Conservation (phyloP, 2,329 filamentous ascomycete species). For the Talaromyces sp. region DNA sequence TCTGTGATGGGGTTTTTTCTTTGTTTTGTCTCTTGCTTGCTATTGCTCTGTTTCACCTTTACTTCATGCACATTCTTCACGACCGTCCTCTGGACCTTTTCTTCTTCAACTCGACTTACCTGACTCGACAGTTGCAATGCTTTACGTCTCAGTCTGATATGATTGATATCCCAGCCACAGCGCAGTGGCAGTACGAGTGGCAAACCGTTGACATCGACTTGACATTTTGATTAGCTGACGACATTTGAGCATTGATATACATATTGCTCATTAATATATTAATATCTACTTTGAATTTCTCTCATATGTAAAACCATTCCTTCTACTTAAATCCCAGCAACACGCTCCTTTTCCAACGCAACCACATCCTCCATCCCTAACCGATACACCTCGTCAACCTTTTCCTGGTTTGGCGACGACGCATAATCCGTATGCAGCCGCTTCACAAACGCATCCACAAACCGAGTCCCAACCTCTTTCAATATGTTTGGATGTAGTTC, state of each 20-base stretch:
- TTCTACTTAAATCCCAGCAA: background rate
- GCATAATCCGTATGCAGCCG: constrained; percentile 20
- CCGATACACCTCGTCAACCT: constrained; percentile 33
- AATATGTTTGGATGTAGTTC: constrained; percentile 17
- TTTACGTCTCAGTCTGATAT: background rate
- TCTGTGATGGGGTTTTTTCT: constrained; percentile 21
- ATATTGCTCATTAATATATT: background rate
- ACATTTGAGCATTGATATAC: background rate
- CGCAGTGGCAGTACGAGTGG: background rate
- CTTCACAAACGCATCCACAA: constrained; percentile 36
- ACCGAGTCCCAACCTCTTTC: constrained; percentile 36
- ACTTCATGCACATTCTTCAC: constrained; percentile 10
- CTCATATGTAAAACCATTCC: no score
- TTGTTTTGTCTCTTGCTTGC: background rate
- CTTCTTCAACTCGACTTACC: background rate
- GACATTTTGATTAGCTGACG: background rate
- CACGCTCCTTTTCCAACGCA: constrained; percentile 11
- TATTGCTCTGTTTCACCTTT: background rate
- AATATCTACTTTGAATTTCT: background rate
- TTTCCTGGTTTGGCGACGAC: constrained; percentile 14
- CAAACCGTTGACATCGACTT: background rate
- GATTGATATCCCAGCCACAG: background rate
- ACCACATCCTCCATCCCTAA: constrained; percentile 33
- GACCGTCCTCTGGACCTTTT: background rate
- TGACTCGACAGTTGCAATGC: background rate